Evolutionary conservation across 352 stramenopile species (phyloP).

Genomic region (Globisporangium solare): DNA sequence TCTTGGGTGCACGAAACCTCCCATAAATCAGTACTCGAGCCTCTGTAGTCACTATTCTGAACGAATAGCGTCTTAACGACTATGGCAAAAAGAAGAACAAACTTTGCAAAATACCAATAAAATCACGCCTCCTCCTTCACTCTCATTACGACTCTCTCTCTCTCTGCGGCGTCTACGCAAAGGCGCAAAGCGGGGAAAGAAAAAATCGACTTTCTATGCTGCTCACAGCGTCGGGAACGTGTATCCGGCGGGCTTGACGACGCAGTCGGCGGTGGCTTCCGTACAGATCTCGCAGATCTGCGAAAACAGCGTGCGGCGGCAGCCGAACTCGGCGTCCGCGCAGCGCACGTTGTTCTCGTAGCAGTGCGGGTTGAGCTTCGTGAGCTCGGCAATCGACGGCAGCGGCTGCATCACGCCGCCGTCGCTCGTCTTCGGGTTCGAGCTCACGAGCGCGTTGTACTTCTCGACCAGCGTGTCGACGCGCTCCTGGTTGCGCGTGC

Average conservation of each 20-base stretch:
- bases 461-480: constrained; percentile 34
- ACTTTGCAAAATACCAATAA: too few species aligned
- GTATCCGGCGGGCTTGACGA: constrained; percentile 18
- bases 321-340: constrained; percentile 38
- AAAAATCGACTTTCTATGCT: too few species aligned
- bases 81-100: too few species aligned
- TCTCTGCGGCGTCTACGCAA: too few species aligned
- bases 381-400: constrained; percentile 33
- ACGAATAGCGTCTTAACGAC: too few species aligned
- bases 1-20: too few species aligned
- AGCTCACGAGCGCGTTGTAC: constrained; percentile 34
- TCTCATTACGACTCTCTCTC: too few species aligned
- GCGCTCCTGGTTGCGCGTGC: constrained; percentile 39
- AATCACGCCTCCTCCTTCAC: too few species aligned
- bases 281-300: constrained; percentile 62
- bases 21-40: too few species aligned
- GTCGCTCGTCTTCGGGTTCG: constrained; percentile 26
- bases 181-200: too few species aligned
- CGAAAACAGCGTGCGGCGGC: constrained; percentile 42
- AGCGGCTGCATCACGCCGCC: constrained; percentile 41
- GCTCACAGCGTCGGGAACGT: constrained; percentile 9
- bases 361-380: constrained; percentile 42
- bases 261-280: constrained; percentile 23
- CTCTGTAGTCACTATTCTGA: too few species aligned
- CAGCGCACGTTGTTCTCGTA: constrained; percentile 56